A percentile compares a stretch with the other conserved stretches of the same genome.
phyloP scores from a whole-genome alignment of 345 rosid genomes.

The Sonneratia caseolaris region DNA sequence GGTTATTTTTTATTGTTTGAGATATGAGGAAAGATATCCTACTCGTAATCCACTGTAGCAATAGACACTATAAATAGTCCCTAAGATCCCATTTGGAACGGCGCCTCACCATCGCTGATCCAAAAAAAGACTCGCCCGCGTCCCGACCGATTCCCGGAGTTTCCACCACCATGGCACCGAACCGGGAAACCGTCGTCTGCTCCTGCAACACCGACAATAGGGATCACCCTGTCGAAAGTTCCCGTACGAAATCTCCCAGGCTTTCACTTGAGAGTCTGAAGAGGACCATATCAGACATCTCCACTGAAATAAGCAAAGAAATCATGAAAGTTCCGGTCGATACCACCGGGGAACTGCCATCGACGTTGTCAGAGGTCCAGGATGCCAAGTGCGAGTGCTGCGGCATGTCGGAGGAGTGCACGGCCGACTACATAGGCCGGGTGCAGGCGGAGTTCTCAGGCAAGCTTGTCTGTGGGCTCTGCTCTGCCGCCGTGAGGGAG shows the following conservation, averaged over 20 bases:
- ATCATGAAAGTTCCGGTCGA: not conserved
- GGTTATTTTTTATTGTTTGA: too few species aligned
- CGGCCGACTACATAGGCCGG: constrained; percentile 47
- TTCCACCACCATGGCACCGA: constrained; percentile 27
- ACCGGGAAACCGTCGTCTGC: constrained; percentile 12
- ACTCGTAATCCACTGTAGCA: too few species aligned
- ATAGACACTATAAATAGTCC: too few species aligned
- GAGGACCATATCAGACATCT: constrained; percentile 59
- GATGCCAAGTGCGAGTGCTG: constrained; percentile 90
- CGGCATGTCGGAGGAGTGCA: constrained; percentile 86
- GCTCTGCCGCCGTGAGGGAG: constrained; percentile 61
- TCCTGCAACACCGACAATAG: not conserved
- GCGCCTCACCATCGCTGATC: not conserved
- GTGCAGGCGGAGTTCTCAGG: constrained; percentile 51
- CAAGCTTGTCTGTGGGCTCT: constrained; percentile 68
- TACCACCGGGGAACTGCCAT: not conserved
- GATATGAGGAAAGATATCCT: too few species aligned
- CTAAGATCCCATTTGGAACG: too few species aligned
- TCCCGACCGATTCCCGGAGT: not conserved
- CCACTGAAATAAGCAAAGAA: constrained; percentile 44
- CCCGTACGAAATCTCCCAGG: constrained; percentile 12
- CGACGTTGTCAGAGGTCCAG: constrained; percentile 51
- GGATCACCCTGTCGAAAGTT: not conserved
- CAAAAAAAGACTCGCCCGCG: not conserved
- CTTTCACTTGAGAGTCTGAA: constrained; percentile 39